Percentiles rank a stretch among this genome's conserved stretches.
phyloP scores from a whole-genome alignment of 108 stramenopile species.

The Cyclotella cryptica region DNA sequence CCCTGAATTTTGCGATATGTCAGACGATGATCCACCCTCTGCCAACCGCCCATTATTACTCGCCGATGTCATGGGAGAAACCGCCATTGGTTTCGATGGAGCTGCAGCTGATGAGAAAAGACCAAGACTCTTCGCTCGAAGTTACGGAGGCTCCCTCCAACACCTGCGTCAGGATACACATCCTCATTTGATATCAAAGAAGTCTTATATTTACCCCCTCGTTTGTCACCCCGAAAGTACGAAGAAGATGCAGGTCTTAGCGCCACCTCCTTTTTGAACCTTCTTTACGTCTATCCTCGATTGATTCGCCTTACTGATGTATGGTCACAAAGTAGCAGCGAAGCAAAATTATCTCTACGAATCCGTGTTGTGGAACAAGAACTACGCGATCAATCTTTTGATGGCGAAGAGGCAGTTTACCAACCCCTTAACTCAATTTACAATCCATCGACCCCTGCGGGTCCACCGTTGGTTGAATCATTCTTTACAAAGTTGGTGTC shows the following conservation, averaged over 20 bases:
- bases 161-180: slow-evolving; percentile 63
- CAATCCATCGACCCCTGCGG: slow-evolving; percentile 75
- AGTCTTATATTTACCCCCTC: slow-evolving; percentile 75
- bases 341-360: slow-evolving; percentile 51
- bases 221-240: slow-evolving; percentile 56
- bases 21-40: slow-evolving; percentile 40
- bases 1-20: slow-evolving; percentile 21
- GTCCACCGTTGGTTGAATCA: slow-evolving; percentile 63
- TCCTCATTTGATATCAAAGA: slow-evolving; percentile 78
- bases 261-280: slow-evolving; percentile 63
- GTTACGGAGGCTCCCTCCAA: slow-evolving; percentile 72
- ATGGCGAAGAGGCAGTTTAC: slow-evolving; percentile 44
- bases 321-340: not conserved
- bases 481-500: slow-evolving; percentile 61
- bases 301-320: slow-evolving; percentile 37
- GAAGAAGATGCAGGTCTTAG: slow-evolving; percentile 55
- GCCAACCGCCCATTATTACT: slow-evolving; percentile 56
- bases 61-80: slow-evolving; percentile 80
- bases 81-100: slow-evolving; percentile 67
- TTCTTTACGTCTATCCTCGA: slow-evolving; percentile 83
- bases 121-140: slow-evolving; percentile 61
- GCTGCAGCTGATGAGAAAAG: slow-evolving; percentile 10
- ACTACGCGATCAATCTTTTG: slow-evolving; percentile 44
- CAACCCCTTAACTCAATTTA: slow-evolving; percentile 58
- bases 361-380: slow-evolving; percentile 61